Conservation (phyloP, 306 rosid species). For the Rubus parviflorus region DNA sequence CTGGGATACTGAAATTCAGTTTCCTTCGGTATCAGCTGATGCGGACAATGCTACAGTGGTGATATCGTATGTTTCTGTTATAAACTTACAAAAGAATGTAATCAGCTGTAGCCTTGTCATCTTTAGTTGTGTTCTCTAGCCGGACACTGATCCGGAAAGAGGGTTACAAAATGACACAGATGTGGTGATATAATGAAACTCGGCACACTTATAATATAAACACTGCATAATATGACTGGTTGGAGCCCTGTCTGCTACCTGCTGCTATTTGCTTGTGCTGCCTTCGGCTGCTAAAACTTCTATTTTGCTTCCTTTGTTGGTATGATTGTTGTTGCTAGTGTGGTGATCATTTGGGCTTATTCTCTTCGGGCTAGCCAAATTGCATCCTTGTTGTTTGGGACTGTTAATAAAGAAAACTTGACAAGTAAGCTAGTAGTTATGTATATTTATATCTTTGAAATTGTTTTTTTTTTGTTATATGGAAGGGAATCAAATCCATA, state of each 20-base stretch:
- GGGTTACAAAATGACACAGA: neutral
- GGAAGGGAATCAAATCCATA: no score
- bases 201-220: no score
- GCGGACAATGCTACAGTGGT: neutral
- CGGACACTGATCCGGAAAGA: neutral
- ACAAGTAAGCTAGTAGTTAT: no score
- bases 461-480: no score
- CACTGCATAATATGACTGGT: neutral
- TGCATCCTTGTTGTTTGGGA: neutral
- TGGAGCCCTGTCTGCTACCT: neutral
- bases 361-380: neutral
- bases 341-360: no score
- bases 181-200: no score
- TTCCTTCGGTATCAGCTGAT: neutral
- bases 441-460: no score
- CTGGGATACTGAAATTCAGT: neutral
- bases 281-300: neutral
- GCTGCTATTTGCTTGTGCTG: neutral
- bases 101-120: neutral
- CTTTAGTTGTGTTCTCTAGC: neutral
- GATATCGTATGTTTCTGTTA: neutral
- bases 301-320: neutral
- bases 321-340: neutral
- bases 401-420: no score
- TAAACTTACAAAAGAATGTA: neutral